Percentiles rank a stretch among this genome's conserved stretches.
These are phyloP conservation scores for Ballota nigra DNA, from an alignment of 257 asterid species.

Conservation along the genomic window DNA sequence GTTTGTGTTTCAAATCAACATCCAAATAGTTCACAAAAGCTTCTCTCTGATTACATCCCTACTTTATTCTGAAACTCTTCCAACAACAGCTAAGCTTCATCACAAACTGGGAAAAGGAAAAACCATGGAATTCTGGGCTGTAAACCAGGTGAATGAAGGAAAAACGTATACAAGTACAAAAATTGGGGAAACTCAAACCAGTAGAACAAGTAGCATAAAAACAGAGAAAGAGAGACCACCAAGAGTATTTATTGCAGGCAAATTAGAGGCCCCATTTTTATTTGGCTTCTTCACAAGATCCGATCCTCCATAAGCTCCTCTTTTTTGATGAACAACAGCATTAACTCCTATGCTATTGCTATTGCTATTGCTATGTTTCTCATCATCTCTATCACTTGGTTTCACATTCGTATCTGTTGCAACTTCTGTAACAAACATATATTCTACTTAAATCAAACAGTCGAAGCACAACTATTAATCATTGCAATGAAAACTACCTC, in stretches of 20 bases:
- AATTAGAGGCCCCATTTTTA: slow-evolving; percentile 10
- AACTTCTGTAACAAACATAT: background rate
- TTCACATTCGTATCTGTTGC: background rate
- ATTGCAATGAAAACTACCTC: slow-evolving; percentile 14
- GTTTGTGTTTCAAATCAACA: no score
- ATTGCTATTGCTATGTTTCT: no score
- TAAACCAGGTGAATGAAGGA: no score
- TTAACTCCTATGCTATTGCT: background rate
- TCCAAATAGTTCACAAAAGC: no score
- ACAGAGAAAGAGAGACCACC: slow-evolving; percentile 10
- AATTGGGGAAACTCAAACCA: slow-evolving; percentile 10
- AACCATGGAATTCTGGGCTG: no score
- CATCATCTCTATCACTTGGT: background rate
- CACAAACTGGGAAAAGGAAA: no score
- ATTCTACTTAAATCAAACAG: background rate
- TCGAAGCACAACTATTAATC: background rate
- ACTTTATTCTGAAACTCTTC: no score
- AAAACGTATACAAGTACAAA: background rate
- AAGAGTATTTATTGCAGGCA: background rate
- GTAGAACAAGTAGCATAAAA: slow-evolving; percentile 6
- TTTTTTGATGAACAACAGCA: slow-evolving; percentile 12
- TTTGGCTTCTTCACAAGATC: slow-evolving; percentile 15
- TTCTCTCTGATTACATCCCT: no score
- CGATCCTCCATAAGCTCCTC: slow-evolving; percentile 27
- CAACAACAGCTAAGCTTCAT: no score